phyloP scores from a whole-genome alignment of 148 eudicot species.

The Cornus kousa region DNA sequence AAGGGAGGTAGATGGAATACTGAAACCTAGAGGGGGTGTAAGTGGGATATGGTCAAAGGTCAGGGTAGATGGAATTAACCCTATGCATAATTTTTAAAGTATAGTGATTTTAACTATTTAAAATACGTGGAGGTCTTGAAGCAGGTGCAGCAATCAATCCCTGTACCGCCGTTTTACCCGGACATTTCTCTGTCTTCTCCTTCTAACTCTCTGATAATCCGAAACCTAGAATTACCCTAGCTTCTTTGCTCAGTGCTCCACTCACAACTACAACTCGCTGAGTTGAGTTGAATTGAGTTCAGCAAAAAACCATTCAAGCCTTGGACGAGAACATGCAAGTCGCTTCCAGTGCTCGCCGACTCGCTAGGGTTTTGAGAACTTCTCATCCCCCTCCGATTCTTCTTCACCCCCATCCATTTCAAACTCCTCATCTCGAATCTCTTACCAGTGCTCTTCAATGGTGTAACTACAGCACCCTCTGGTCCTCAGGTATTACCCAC shows the following conservation, averaged over 20 bases:
- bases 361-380: constrained; percentile 20
- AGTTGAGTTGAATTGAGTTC: background rate
- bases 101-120: too few species aligned
- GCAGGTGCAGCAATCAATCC: background rate
- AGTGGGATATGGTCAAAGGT: too few species aligned
- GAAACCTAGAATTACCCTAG: background rate
- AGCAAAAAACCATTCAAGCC: background rate
- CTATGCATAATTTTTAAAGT: too few species aligned
- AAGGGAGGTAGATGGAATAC: too few species aligned
- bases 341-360: constrained; percentile 36
- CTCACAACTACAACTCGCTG: background rate
- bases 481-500: constrained; percentile 16
- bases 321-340: constrained; percentile 28
- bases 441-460: constrained; percentile 11
- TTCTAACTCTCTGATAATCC: background rate
- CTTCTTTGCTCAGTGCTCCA: background rate
- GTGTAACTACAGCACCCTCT: constrained; percentile 19
- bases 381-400: constrained; percentile 9
- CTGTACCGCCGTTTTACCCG: constrained; percentile 8
- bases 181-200: background rate
- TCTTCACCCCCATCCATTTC: constrained; percentile 2
- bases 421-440: constrained; percentile 1
- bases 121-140: background rate
- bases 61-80: too few species aligned
- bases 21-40: too few species aligned